Evolutionary conservation across 2,329 filamentous ascomycete species (phyloP).

Genomic region (Trichophyton schoenleinii): DNA sequence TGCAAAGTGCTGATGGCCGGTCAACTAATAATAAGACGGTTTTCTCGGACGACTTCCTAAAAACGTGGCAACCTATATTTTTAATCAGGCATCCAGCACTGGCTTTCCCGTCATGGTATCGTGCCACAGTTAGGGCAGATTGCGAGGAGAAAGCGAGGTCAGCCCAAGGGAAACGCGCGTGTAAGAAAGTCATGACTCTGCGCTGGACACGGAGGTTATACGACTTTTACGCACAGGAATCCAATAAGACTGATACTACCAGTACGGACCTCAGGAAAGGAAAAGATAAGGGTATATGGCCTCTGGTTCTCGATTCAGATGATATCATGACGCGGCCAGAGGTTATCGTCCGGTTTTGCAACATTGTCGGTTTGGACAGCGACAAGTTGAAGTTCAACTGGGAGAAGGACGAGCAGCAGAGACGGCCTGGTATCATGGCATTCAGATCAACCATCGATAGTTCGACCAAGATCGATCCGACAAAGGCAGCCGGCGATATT

Average conservation of each 20-base stretch:
- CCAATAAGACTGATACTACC: neutral
- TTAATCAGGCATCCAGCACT: conserved; percentile 30
- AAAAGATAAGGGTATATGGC: conserved; percentile 8
- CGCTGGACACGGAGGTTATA: conserved; percentile 24
- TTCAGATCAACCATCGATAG: conserved; percentile 18
- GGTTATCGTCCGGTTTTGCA: conserved; percentile 20
- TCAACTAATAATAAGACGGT: conserved; percentile 24
- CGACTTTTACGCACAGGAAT: conserved; percentile 23
- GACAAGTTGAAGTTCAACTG: conserved; percentile 23
- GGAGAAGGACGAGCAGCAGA: conserved; percentile 10
- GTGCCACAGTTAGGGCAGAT: conserved; percentile 8
- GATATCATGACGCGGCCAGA: conserved; percentile 26
- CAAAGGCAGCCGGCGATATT: conserved; percentile 20
- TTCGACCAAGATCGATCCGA: conserved; percentile 23
- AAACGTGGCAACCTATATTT: conserved; percentile 22
- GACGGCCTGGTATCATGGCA: conserved; percentile 13
- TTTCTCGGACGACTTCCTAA: conserved; percentile 25
- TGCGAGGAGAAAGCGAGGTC: neutral
- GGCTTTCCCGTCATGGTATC: conserved; percentile 27
- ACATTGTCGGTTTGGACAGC: conserved; percentile 24
- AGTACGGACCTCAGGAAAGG: neutral
- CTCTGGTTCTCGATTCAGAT: conserved; percentile 28
- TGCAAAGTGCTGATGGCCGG: conserved; percentile 6
- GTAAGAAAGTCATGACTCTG: conserved; percentile 17
- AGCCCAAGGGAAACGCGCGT: neutral